Percentiles rank a stretch among this genome's conserved stretches.
phyloP scores from a whole-genome alignment of 495 filamentous ascomycete genomes.

The Xylaria cubensis region DNA sequence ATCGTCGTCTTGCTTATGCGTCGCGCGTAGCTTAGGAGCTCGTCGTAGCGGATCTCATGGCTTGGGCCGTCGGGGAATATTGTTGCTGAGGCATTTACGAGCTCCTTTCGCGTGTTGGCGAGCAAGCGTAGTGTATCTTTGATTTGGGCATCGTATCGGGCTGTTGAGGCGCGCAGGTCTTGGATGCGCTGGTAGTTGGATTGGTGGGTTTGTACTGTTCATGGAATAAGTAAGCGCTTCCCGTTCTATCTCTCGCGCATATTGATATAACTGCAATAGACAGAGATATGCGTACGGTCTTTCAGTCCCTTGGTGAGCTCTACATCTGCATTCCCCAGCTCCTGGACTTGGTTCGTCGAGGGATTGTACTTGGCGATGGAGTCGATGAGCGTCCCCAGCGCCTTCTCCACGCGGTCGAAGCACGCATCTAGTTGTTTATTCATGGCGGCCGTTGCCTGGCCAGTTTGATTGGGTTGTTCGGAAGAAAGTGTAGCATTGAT shows the following conservation, averaged over 20 bases:
- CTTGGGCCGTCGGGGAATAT: conserved; percentile 48
- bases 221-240: neutral
- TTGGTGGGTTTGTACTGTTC: conserved; percentile 70
- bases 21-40: conserved; percentile 75
- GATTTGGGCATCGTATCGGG: conserved; percentile 65
- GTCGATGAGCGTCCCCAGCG: conserved; percentile 70
- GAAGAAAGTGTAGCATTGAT: too few relatives aligned
- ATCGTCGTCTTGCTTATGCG: conserved; percentile 75
- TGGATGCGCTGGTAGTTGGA: conserved; percentile 68
- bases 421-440: conserved; percentile 63
- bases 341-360: conserved; percentile 63
- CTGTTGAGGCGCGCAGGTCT: conserved; percentile 64
- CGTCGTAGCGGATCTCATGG: conserved; percentile 63
- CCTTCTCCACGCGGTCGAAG: conserved; percentile 72
- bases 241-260: neutral
- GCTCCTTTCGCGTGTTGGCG: conserved; percentile 70
- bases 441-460: conserved; percentile 48
- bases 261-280: too few relatives aligned
- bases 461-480: neutral
- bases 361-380: conserved; percentile 82
- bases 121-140: conserved; percentile 65
- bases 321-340: conserved; percentile 71
- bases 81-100: conserved; percentile 64
- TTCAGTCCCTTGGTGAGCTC: conserved; percentile 66
- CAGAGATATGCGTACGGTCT: conserved; percentile 51